phyloP scores from a whole-genome alignment of 768 basidiomycete species.

The Suillus plorans region DNA sequence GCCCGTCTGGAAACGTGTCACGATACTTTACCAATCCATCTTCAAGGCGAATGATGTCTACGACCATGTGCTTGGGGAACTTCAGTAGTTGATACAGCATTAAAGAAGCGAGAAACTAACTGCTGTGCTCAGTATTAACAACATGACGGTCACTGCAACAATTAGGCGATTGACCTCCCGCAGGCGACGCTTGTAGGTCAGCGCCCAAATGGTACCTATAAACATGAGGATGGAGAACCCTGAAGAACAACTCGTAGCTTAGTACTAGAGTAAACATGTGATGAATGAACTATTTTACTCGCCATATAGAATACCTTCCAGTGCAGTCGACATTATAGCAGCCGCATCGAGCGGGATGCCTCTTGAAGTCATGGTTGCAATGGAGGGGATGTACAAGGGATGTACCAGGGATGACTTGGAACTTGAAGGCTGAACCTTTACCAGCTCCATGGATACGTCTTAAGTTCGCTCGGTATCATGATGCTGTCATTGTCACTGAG shows the following conservation, averaged over 20 bases:
- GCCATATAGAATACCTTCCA: conserved; percentile 27
- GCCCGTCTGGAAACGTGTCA: conserved; percentile 20
- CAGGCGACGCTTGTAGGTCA: conserved; percentile 11
- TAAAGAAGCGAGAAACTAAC: conserved; percentile 9
- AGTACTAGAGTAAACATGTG: background rate
- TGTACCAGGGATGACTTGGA: no score
- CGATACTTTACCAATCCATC: conserved; percentile 22
- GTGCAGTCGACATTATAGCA: conserved; percentile 20
- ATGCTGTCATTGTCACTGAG: background rate
- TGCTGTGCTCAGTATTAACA: conserved; percentile 22
- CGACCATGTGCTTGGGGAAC: conserved; percentile 12
- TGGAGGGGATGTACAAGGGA: background rate
- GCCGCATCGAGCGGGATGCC: conserved; percentile 18
- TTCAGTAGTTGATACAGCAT: background rate
- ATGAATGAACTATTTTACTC: background rate
- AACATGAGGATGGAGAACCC: conserved; percentile 29
- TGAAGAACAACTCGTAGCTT: conserved; percentile 1
- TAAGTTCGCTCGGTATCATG: background rate
- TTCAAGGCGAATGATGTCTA: conserved; percentile 17
- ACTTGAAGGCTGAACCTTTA: no score
- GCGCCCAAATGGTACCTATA: conserved; percentile 20
- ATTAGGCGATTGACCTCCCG: conserved; percentile 14
- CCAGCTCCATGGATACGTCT: background rate
- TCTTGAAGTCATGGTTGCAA: background rate
- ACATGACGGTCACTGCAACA: conserved; percentile 15